These are phyloP conservation scores for Helminthosporium solani DNA, from an alignment of 2,329 filamentous ascomycete species.

Conservation along the genomic window DNA sequence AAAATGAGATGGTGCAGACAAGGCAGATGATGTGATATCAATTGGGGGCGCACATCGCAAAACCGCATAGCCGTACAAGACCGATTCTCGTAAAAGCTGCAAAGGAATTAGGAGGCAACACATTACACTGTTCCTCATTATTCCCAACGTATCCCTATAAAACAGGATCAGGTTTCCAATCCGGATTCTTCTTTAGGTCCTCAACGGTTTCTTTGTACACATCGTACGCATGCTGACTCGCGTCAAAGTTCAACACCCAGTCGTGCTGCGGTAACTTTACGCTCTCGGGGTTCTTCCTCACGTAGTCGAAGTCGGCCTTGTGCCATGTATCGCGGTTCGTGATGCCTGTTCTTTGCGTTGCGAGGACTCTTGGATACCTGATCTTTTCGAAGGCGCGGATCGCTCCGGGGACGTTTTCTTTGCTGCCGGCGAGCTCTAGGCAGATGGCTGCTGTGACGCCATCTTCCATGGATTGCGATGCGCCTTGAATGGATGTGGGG, in stretches of 20 bases:
- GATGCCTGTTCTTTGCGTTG: slow-evolving; percentile 21
- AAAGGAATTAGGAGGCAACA: no score
- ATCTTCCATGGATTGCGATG: slow-evolving; percentile 55
- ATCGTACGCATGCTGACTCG: slow-evolving; percentile 24
- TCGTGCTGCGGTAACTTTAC: slow-evolving; percentile 25
- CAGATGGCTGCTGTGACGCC: slow-evolving; percentile 24
- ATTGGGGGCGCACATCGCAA: no score
- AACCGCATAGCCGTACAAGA: no score
- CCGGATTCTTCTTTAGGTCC: slow-evolving; percentile 12
- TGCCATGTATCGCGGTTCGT: slow-evolving; percentile 25
- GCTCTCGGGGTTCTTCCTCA: slow-evolving; percentile 23
- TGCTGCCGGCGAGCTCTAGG: slow-evolving; percentile 13
- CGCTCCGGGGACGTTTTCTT: slow-evolving; percentile 22
- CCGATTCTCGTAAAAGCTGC: no score
- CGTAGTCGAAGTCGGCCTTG: slow-evolving; percentile 22
- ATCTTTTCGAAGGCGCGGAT: slow-evolving; percentile 31
- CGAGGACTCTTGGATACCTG: slow-evolving; percentile 20
- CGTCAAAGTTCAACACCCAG: slow-evolving; percentile 27
- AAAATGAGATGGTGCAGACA: no score
- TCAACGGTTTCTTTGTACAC: slow-evolving; percentile 28
- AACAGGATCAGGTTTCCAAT: slow-evolving; percentile 14
- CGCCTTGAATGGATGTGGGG: slow-evolving; percentile 54
- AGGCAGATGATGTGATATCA: no score
- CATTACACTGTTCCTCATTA: no score
- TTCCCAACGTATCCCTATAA: no score